Evolutionary conservation across 768 basidiomycete genomes (phyloP).

Genomic region (Crassisporium funariophilum): DNA sequence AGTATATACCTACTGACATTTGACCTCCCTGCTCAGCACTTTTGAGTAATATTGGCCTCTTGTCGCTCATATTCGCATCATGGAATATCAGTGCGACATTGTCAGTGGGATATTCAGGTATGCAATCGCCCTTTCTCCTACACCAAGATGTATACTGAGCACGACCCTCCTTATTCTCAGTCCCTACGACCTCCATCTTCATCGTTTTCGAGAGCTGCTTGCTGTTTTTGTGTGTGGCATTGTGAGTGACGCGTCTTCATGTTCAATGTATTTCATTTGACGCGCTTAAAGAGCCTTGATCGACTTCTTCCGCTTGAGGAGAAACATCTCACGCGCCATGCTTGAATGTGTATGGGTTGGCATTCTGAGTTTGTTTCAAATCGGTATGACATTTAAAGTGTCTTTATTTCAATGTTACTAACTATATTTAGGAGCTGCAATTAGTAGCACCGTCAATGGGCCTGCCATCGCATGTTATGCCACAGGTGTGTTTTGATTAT

Average conservation of each 20-base stretch:
- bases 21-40: conserved; percentile 35
- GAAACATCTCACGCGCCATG: conserved; percentile 43
- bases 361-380: conserved; percentile 48
- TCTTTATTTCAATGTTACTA: background rate
- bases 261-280: background rate
- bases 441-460: conserved; percentile 47
- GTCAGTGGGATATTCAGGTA: conserved; percentile 39
- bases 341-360: conserved; percentile 62
- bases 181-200: conserved; percentile 48
- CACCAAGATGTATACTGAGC: background rate
- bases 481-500: conserved; percentile 31
- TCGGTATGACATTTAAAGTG: conserved; percentile 38
- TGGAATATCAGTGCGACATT: conserved; percentile 54
- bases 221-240: conserved; percentile 33
- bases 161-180: conserved; percentile 33
- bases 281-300: conserved; percentile 37
- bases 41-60: conserved; percentile 50
- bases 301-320: conserved; percentile 36
- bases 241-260: conserved; percentile 30
- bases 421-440: conserved; percentile 44
- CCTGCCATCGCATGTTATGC: conserved; percentile 29
- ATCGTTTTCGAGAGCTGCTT: conserved; percentile 49
- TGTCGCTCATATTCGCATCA: conserved; percentile 55
- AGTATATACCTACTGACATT: background rate
- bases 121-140: conserved; percentile 9